Evolutionary conservation across 257 asterid genomes (phyloP).

Genomic region (Jaltomata sinuosa): DNA sequence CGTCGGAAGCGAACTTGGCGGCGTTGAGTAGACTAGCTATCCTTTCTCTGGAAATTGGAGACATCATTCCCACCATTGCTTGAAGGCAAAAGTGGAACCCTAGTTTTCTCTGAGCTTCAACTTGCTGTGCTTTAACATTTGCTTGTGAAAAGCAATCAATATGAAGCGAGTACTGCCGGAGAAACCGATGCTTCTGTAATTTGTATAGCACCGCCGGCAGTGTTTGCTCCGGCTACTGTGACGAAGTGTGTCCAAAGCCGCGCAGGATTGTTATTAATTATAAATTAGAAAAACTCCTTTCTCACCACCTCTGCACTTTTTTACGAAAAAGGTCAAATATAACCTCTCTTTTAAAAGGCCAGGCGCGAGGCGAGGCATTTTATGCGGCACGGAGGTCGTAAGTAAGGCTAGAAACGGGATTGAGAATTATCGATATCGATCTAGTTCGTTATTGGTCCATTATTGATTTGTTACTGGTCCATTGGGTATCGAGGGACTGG

Average conservation of each 20-base stretch:
- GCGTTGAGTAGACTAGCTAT: conserved; percentile 41
- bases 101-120: background rate
- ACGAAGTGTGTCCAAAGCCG: background rate
- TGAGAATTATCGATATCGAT: too few species aligned
- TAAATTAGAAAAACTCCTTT: background rate
- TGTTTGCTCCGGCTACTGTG: background rate
- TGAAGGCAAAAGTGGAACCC: conserved; percentile 7
- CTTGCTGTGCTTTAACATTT: background rate
- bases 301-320: background rate
- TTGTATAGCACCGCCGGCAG: background rate
- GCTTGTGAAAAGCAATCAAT: background rate
- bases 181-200: background rate
- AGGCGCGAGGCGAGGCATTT: too few species aligned
- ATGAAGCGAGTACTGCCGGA: background rate
- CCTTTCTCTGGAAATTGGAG: conserved; percentile 40
- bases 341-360: too few species aligned
- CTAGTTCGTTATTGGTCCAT: too few species aligned
- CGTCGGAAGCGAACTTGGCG: conserved; percentile 34
- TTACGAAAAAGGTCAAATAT: background rate
- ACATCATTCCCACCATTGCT: conserved; percentile 45
- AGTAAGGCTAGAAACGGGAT: too few species aligned
- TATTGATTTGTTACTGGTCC: too few species aligned
- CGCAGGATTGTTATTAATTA: background rate
- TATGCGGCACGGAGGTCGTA: too few species aligned
- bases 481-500: too few species aligned